Conservation (phyloP, 1,284 basidiomycete species). For the Peniophora sp. region DNA sequence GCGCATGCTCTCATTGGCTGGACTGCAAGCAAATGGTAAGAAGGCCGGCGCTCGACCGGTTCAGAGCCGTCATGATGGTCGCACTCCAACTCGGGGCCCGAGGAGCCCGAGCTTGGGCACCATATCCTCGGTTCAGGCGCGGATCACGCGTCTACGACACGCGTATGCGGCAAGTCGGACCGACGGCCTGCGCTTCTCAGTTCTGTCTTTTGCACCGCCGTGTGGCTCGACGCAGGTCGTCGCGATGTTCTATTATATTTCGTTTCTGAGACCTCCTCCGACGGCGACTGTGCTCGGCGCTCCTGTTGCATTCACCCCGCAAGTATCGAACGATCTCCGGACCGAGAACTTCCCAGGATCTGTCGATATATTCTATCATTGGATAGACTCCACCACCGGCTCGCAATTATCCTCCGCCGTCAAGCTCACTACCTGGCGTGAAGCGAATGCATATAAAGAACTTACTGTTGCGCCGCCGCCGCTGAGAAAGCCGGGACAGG, state of each 20-base stretch:
- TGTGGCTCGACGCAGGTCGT: too few species aligned
- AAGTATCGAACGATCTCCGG: conserved; percentile 73
- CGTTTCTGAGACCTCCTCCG: conserved; percentile 71
- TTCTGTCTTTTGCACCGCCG: too few species aligned
- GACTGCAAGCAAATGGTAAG: too few species aligned
- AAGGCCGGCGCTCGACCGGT: too few species aligned
- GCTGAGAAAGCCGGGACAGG: conserved; percentile 39
- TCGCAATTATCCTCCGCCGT: conserved; percentile 27
- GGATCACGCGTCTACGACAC: too few species aligned
- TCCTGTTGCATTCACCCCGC: conserved; percentile 53
- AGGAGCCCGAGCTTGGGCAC: too few species aligned
- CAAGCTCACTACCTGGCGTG: conserved; percentile 69
- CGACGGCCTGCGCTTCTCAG: too few species aligned
- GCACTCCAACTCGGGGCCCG: too few species aligned
- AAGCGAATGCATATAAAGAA: conserved; percentile 63
- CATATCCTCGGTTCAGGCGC: too few species aligned
- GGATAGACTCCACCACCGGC: conserved; percentile 14
- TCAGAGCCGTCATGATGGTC: too few species aligned
- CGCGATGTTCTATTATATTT: conserved; percentile 72
- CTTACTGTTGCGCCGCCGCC: conserved; percentile 57
- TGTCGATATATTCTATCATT: conserved; percentile 38
- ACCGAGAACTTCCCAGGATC: conserved; percentile 49
- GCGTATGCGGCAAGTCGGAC: too few species aligned
- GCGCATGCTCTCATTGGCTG: too few species aligned
- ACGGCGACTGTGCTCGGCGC: conserved; percentile 29